Conservation (phyloP, 192 early-diverging fungal genomes). For the Podila epigama region DNA sequence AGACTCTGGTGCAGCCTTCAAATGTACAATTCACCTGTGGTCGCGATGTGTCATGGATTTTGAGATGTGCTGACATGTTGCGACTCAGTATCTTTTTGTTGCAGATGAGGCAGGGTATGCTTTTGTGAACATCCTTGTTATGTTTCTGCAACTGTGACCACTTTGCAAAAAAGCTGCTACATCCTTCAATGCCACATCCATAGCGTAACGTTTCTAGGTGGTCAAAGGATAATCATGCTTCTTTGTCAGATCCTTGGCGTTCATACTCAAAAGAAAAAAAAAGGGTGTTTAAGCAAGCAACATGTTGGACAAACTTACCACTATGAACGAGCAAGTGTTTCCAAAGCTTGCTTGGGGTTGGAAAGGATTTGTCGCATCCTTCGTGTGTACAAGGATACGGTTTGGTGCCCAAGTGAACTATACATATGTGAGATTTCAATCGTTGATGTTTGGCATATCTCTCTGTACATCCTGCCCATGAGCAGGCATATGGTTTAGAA, state of each 20-base stretch:
- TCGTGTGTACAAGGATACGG: slow-evolving; percentile 46
- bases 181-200: slow-evolving; percentile 44
- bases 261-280: neutral
- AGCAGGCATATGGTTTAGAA: slow-evolving; percentile 33
- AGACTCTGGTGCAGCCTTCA: slow-evolving; percentile 43
- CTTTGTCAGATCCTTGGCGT: too few relatives aligned
- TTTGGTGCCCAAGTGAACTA: slow-evolving; percentile 48
- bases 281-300: neutral
- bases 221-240: slow-evolving; percentile 8
- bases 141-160: slow-evolving; percentile 51
- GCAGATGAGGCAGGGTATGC: slow-evolving; percentile 16
- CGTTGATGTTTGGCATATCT: slow-evolving; percentile 47
- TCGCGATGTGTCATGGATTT: slow-evolving; percentile 27
- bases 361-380: slow-evolving; percentile 50
- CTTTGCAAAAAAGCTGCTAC: slow-evolving; percentile 33
- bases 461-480: slow-evolving; percentile 46
- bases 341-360: slow-evolving; percentile 40
- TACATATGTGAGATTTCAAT: slow-evolving; percentile 49
- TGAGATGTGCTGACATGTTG: slow-evolving; percentile 24
- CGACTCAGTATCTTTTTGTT: slow-evolving; percentile 18
- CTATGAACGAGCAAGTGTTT: slow-evolving; percentile 44
- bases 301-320: slow-evolving; percentile 6
- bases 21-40: slow-evolving; percentile 15
- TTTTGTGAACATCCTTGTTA: slow-evolving; percentile 23
- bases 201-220: slow-evolving; percentile 40